These are phyloP conservation scores for Magnaporthales sp. DNA, from an alignment of 2,329 filamentous ascomycete genomes.

Conservation along the genomic window DNA sequence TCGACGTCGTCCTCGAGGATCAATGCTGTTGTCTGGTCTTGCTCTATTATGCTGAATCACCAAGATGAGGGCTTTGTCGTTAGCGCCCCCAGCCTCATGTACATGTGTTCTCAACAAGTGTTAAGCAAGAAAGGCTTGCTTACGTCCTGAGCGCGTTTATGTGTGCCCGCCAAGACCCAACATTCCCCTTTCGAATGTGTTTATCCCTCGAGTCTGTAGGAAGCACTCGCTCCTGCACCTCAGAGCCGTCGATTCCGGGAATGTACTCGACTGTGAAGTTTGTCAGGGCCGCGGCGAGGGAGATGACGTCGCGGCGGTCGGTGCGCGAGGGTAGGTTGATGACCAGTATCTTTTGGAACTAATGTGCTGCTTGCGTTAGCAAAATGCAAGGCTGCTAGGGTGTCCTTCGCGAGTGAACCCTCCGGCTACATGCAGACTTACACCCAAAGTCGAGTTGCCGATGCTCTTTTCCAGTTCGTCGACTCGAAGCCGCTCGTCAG, in stretches of 20 bases:
- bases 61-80: background rate
- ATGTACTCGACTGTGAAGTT: conserved; percentile 35
- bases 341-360: conserved; percentile 46
- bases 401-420: background rate
- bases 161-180: conserved; percentile 31
- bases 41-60: conserved; percentile 28
- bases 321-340: conserved; percentile 40
- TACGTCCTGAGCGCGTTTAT: conserved; percentile 25
- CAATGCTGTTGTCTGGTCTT: conserved; percentile 35
- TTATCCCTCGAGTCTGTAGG: conserved; percentile 23
- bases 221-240: conserved; percentile 27
- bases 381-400: background rate
- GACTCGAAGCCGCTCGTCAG: no score
- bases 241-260: conserved; percentile 31
- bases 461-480: background rate
- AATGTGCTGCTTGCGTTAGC: background rate
- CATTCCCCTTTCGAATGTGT: conserved; percentile 20
- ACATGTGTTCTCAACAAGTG: background rate
- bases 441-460: background rate
- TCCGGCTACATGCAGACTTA: background rate
- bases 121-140: conserved; percentile 7
- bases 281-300: conserved; percentile 35
- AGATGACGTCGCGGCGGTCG: conserved; percentile 42
- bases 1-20: conserved; percentile 50
- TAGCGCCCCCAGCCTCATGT: background rate